Base-by-base conservation (phyloP, 208 protist genomes). In the Trypanosoma rangeli region DNA sequence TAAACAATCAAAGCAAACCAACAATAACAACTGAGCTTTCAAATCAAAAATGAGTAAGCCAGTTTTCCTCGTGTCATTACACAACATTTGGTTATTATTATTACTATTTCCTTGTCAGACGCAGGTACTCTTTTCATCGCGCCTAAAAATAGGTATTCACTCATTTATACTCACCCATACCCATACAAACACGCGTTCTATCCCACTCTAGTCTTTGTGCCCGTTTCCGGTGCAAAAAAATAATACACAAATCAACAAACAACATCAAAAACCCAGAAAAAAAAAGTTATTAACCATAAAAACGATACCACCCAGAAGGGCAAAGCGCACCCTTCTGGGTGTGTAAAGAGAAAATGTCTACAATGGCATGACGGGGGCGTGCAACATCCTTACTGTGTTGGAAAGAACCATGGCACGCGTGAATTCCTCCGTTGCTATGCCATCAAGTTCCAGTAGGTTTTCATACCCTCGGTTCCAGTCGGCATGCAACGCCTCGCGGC, bases 371-470 rank as follows among this genome's bases (percentile, higher is more conserved):
- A 24, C n/a, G 10, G n/a, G 18, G 18, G 16, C 9, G 49, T 26
- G 2, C 12, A 26, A 53, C 62, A 13, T 52, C 37, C 2, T 12
- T 20, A 69, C 52, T 24, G n/a, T 31, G 53, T 61, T 24, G 31
- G 12, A 52, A 50, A 69, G 35, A 52, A 8, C 15, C 1, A 52
- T 60, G 5, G 16, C 37, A 52, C 50, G 29, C 5, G 18, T 26
- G 5, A 69, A 46, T 54, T 61, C 64, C 16, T 49, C 53, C 0
- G 64, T 37, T 1, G 52, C 31, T 22, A 69, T 69, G 18, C 15
- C 53, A 22, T 69, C 64, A 13, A 69, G 53, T 20, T 69, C 64
- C 35, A 61, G 24, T 39, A 69, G 20, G 22, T 69, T 69, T 28
- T 35, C 22, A 61, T 50, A 52, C 5, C 54, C 64, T n/a, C 35